phyloP scores from a whole-genome alignment of 2,329 filamentous ascomycete species.

The Cladophialophora immunda region DNA sequence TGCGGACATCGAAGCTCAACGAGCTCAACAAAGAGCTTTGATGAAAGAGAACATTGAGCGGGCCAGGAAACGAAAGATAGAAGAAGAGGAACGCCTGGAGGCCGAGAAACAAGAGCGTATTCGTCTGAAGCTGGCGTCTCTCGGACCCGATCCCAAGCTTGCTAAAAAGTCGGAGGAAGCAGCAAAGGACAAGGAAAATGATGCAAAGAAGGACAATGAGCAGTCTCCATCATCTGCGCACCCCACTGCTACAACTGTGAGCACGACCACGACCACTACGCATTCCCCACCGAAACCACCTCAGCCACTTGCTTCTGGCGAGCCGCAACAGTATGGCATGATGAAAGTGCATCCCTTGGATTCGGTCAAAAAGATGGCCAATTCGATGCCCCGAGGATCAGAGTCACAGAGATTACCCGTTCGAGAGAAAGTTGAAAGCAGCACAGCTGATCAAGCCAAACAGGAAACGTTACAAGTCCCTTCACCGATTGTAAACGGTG shows the following conservation, averaged over 20 bases:
- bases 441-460: conserved; percentile 21
- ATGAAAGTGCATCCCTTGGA: conserved; percentile 69
- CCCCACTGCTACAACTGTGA: conserved; percentile 34
- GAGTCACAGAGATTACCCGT: conserved; percentile 46
- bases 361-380: conserved; percentile 55
- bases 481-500: conserved; percentile 46
- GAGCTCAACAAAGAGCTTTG: conserved; percentile 63
- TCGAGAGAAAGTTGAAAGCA: conserved; percentile 23
- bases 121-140: conserved; percentile 62
- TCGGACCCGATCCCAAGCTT: conserved; percentile 44
- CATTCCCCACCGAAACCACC: conserved; percentile 67
- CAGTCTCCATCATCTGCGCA: conserved; percentile 34
- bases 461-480: conserved; percentile 30
- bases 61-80: conserved; percentile 62
- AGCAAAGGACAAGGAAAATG: conserved; percentile 16
- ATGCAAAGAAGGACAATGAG: conserved; percentile 35
- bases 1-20: conserved; percentile 37
- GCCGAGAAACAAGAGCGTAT: conserved; percentile 67
- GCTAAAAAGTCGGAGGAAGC: conserved; percentile 25
- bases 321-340: conserved; percentile 68
- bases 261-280: conserved; percentile 44
- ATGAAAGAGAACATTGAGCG: conserved; percentile 68
- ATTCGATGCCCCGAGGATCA: conserved; percentile 45
- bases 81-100: conserved; percentile 65
- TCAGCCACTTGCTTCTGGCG: conserved; percentile 64